These are phyloP conservation scores for Thalassiosira mediterranea DNA, from an alignment of 352 stramenopile genomes.

Conservation along the genomic window DNA sequence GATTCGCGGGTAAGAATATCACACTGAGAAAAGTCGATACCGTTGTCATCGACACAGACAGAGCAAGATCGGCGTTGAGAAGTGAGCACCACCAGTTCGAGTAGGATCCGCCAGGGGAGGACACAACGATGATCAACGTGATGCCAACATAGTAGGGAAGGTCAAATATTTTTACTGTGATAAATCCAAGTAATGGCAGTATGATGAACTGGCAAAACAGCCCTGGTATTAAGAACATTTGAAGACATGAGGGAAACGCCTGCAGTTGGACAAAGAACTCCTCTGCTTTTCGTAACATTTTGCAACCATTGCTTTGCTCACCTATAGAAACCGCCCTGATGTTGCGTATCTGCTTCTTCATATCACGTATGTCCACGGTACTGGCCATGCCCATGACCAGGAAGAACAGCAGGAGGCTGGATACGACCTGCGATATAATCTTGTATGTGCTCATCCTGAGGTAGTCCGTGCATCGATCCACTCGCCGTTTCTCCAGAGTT, in stretches of 20 bases:
- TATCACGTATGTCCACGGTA: slow-evolving; percentile 60
- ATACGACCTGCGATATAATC: slow-evolving; percentile 13
- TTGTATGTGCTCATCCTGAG: neutral
- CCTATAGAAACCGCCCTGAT: slow-evolving; percentile 61
- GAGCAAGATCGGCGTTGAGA: slow-evolving; percentile 75
- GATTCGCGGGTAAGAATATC: slow-evolving; percentile 75
- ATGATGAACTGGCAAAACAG: slow-evolving; percentile 79
- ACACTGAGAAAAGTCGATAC: slow-evolving; percentile 66
- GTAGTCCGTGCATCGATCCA: neutral
- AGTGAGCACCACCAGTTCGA: slow-evolving; percentile 72
- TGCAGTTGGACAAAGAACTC: too few relatives aligned
- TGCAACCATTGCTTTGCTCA: too few relatives aligned
- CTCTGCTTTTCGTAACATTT: too few relatives aligned
- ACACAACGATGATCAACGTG: slow-evolving; percentile 72
- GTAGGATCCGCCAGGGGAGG: slow-evolving; percentile 73
- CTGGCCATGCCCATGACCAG: slow-evolving; percentile 76
- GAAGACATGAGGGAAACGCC: too few relatives aligned
- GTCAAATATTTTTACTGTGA: slow-evolving; percentile 61
- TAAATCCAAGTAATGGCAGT: slow-evolving; percentile 81
- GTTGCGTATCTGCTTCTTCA: slow-evolving; percentile 67
- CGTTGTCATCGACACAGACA: slow-evolving; percentile 74
- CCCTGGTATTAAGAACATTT: too few relatives aligned
- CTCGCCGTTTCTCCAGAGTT: too few relatives aligned
- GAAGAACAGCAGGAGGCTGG: slow-evolving; percentile 69
- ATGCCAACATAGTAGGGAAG: slow-evolving; percentile 57